Base-by-base conservation (phyloP, 257 asterid species). In the Ocimum tenuiflorum region DNA sequence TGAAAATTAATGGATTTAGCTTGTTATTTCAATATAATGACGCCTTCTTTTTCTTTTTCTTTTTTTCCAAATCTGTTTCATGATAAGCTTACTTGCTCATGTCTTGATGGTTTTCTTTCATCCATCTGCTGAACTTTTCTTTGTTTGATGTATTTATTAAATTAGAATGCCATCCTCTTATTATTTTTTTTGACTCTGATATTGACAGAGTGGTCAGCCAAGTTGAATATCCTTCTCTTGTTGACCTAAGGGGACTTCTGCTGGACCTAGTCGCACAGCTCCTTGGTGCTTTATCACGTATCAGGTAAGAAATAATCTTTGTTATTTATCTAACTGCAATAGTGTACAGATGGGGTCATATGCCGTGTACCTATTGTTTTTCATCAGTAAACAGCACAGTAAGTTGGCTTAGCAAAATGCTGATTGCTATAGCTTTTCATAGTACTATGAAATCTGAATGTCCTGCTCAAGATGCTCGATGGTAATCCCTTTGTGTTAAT, bases 261-360 rank as follows among this genome's bases (percentile, higher is more conserved):
- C 86, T 94, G 79, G 99, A 94, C 81, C 82, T 94, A 60, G 99
- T 90, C 42, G 99, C 99, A n/a, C 99, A 94, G 75, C 97, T 94
- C 47, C 97, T 94, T 63, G 97, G 99, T 70, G 99, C 97, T 73
- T 77, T 94, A 54, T 94, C 99, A 43, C 92, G 92, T 74, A 90
- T 94, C 82, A 88, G 99, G 99, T 86, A 76, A 77, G 56, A 53
- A 56, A 48, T 71, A 67, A 20, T 72, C 39, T 27, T n/a, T 42
- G 46, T 42, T 17, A 55, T 67, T 48, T 35, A 51, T 70, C 39
- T 59, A 18, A 46, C 9, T 69, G 31, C 4, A 48, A 19, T 55
- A 42, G 22, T 18, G 14, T 59, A 57, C 14, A 39, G 58, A 24
- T 38, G 67, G 62, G 39, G n/a, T 71, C 23, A 27, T 57, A 54